A percentile compares a stretch with the other conserved stretches of the same genome.
Conservation (phyloP, 495 filamentous ascomycete species). For the Hyaloscypha finlandica region DNA sequence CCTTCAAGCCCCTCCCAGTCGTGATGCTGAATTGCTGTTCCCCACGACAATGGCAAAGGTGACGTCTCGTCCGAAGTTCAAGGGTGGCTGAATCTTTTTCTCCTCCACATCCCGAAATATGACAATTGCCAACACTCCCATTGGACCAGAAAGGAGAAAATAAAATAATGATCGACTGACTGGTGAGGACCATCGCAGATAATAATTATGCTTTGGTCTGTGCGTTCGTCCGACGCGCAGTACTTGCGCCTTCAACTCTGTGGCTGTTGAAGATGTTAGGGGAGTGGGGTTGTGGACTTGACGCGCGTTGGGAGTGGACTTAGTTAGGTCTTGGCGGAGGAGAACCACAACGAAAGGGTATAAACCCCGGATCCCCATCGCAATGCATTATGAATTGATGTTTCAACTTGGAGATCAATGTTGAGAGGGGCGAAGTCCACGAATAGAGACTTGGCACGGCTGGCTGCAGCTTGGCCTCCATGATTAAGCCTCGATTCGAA, state of each 20-base stretch:
- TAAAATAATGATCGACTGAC: background rate
- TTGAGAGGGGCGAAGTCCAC: background rate
- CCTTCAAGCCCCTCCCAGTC: background rate
- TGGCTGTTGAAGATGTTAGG: background rate
- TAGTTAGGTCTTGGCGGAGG: background rate
- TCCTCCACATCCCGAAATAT: background rate
- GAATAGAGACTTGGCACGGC: background rate
- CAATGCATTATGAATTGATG: background rate
- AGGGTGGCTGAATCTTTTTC: background rate
- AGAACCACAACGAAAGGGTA: background rate
- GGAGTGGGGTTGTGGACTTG: background rate
- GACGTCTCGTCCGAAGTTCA: background rate
- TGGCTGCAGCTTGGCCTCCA: constrained; percentile 3
- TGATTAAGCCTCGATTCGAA: background rate
- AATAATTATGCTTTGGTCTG: background rate
- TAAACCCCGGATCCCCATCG: background rate
- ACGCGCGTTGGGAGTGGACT: background rate
- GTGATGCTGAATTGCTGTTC: background rate
- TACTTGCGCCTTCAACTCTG: background rate
- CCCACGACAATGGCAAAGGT: background rate
- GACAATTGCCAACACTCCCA: background rate
- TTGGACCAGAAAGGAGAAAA: background rate
- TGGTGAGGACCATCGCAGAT: background rate
- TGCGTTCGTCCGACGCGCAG: background rate
- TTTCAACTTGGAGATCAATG: background rate